These are phyloP conservation scores for Backusella morwellensis DNA, from an alignment of 192 early-diverging fungal species.

Conservation along the genomic window DNA sequence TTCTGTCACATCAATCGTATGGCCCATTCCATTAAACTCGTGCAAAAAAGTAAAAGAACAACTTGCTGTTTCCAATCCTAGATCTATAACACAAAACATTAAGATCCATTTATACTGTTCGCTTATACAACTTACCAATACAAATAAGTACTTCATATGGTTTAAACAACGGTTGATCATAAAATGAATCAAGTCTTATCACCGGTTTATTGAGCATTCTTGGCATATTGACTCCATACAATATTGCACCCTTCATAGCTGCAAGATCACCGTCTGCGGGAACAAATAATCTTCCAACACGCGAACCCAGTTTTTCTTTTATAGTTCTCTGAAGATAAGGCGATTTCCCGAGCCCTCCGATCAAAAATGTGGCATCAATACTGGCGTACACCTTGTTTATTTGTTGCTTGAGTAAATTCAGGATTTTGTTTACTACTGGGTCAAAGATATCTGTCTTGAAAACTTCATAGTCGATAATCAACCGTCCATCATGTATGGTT, in stretches of 20 bases:
- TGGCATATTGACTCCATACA: conserved; percentile 4
- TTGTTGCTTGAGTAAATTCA: conserved; percentile 39
- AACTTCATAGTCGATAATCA: conserved; percentile 28
- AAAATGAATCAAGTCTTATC: background rate
- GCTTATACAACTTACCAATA: background rate
- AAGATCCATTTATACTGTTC: background rate
- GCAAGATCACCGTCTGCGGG: background rate
- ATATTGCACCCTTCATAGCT: conserved; percentile 5
- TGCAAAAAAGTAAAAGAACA: background rate
- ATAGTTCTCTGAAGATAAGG: conserved; percentile 37
- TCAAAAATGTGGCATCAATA: conserved; percentile 45
- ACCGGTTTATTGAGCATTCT: background rate
- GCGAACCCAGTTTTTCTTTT: background rate
- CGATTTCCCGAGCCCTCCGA: conserved; percentile 49
- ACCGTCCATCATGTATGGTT: conserved; percentile 32
- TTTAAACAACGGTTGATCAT: background rate
- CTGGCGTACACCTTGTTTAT: conserved; percentile 30
- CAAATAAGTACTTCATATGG: background rate
- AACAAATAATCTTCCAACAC: background rate
- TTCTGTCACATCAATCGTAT: background rate
- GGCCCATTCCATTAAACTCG: background rate
- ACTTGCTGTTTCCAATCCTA: background rate
- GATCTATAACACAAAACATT: background rate
- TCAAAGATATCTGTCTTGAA: conserved; percentile 44
- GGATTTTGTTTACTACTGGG: conserved; percentile 39